phyloP scores from a whole-genome alignment of 2,329 filamentous ascomycete species.

The Triangularia setosa region DNA sequence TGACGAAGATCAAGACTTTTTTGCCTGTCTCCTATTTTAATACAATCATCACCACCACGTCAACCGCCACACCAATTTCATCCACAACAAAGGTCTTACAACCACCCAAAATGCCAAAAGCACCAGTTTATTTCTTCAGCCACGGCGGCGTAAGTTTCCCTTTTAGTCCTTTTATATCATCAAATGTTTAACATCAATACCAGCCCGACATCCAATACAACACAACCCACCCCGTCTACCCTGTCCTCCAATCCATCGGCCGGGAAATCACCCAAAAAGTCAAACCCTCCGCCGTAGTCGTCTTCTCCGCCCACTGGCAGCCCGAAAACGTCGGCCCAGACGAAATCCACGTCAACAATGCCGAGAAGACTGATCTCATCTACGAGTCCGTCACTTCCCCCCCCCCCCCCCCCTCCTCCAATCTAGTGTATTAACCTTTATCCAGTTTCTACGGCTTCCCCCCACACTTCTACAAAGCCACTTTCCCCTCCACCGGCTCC shows the following conservation, averaged over 20 bases:
- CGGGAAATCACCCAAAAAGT: slow-evolving; percentile 66
- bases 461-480: slow-evolving; percentile 61
- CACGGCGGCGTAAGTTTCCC: slow-evolving; percentile 44
- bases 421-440: slow-evolving; percentile 1
- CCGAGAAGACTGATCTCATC: slow-evolving; percentile 60
- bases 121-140: slow-evolving; percentile 48
- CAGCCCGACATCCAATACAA: slow-evolving; percentile 47
- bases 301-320: slow-evolving; percentile 78
- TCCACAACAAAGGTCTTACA: background rate
- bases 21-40: slow-evolving; percentile 6
- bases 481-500: slow-evolving; percentile 62
- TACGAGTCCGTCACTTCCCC: slow-evolving; percentile 78
- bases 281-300: slow-evolving; percentile 67
- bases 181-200: slow-evolving; percentile 13
- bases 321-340: slow-evolving; percentile 35
- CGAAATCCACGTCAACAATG: slow-evolving; percentile 62
- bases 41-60: background rate
- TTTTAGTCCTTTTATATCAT: background rate
- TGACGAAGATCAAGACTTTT: slow-evolving; percentile 13
- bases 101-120: slow-evolving; percentile 25
- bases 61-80: background rate
- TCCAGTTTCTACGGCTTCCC: slow-evolving; percentile 66
- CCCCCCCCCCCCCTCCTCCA: slow-evolving; percentile 43
- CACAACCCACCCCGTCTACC: slow-evolving; percentile 63
- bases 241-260: slow-evolving; percentile 61